Evolutionary conservation across 768 basidiomycete species (phyloP), one percentile per base, ranked within the genome.

Genomic region (Hericium rajendrae): DNA sequence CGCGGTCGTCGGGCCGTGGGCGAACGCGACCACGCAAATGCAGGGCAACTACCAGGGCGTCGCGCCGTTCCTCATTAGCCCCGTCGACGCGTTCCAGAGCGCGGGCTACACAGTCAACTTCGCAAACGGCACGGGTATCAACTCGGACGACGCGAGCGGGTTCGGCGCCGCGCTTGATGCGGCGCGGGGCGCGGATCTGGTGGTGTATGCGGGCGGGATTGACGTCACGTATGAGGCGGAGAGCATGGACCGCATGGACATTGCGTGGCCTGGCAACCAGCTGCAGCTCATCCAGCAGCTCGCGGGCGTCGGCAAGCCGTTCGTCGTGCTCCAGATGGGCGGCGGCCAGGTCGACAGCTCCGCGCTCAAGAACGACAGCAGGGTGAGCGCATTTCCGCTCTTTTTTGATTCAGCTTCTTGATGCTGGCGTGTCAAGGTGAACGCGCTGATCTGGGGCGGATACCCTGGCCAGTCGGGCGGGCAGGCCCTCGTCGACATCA

Each of bases 1-100:
- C 16, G 83, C 81, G 8, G 64, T 86, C 43, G 73, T 85, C 53
- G 84, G 85, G 0, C 82, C 81, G 3, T 81, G 74, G 74, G 78
- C 75, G 4, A 79, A 79, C 61, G 80, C 80, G 5, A 83, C 81
- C 0, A 73, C 64, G 6, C 72, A 76, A 57, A 75, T 83, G 77
- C 81, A 82, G 58, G 81, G 81, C 16, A 83, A 81, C 65, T 83
- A 84, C 65, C 60, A 71, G 39, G 82, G 82, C 28, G 64, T 70
- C 22, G 78, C 81, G 3, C 81, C 81, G 0, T 82, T 77, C 73
- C 74, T 83, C 54, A 67, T 80, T 64, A 81, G 77, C 55, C 81
- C 81, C 0, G 60, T 80, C 24, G 74, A 73, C 60, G 81, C 75
- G 2, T 77, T 80, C 3, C 65, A 72, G 50, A 67, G 72, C 24